phyloP scores from a whole-genome alignment of 768 basidiomycete genomes.

The Agrocybe praecox region DNA sequence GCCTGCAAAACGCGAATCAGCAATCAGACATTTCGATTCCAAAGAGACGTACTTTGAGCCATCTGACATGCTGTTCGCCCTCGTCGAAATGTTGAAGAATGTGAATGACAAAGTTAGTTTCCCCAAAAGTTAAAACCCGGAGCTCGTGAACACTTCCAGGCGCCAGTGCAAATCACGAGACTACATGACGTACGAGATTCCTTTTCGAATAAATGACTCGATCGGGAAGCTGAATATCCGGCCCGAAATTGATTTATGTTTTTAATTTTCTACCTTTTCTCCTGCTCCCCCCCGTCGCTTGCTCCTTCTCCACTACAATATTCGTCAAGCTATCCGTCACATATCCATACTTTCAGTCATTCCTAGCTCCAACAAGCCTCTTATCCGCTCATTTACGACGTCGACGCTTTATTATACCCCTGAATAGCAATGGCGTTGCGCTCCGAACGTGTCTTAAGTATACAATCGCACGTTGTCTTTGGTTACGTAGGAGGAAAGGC shows the following conservation, averaged over 20 bases:
- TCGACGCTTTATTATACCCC: not conserved
- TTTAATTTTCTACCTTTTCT: not conserved
- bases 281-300: not conserved
- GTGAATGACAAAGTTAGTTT: not conserved
- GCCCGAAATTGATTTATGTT: not conserved
- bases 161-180: conserved; percentile 13
- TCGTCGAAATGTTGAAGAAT: not conserved
- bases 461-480: conserved; percentile 92
- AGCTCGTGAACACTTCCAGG: not conserved
- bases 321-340: not conserved
- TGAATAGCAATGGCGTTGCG: conserved; percentile 4
- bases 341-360: too few species aligned
- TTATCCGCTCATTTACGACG: too few species aligned
- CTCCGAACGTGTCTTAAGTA: conserved; percentile 71
- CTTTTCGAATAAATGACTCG: conserved; percentile 12
- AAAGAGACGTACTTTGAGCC: conserved; percentile 26
- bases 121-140: not conserved
- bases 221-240: not conserved
- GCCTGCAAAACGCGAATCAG: conserved; percentile 40
- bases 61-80: conserved; percentile 28
- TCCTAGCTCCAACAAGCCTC: too few species aligned
- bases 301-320: not conserved
- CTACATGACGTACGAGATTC: conserved; percentile 9
- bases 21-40: not conserved
- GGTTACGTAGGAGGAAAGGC: conserved; percentile 93